Evolutionary conservation across 257 asterid genomes (phyloP), one percentile per base, ranked within the genome.

Genomic region (Salvia rosmarinus): DNA sequence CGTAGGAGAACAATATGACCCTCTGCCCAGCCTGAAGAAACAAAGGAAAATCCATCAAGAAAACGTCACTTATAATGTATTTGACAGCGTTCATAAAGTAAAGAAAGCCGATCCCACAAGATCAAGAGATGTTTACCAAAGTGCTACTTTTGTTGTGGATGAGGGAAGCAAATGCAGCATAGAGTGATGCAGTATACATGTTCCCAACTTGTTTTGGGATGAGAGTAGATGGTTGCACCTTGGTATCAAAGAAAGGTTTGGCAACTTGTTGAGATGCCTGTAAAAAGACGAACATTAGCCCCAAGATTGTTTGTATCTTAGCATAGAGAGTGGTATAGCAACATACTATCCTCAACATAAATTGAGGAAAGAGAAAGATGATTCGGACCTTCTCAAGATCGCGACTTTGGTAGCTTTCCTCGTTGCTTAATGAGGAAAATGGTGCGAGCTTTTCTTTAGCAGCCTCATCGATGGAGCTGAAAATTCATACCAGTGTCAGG

Each of bases 151-250:
- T 91, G 70, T 83, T 89, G 89, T 95, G 96, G 75, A 95, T 68
- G 67, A 95, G 93, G n/a, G 99, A 95, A 56, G 91, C 96, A 78
- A 95, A 89, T 70, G 99, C 99, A 35, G 98, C 99, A 79, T 95
- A 95, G 42, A 95, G 82, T 0, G 99, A 95, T 63, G 99, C 99
- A 13, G 99, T 95, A 67, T 95, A 95, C 99, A 89, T 95, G 85
- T 95, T 95, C 40, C 99, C 99, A 2, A 95, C 96, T 85, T 95
- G 99, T 79, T 91, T 95, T 2, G 99, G 98, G 70, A 95, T 70
- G 73, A 91, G 82, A 51, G 99, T 95, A 1, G 96, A 70, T 42
- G 99, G 99, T 72, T 85, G 87, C 88, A 95, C 99, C 83, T 89
- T 91, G 59, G 76, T 81, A 47, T 88, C 95, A 49, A 91, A 95